Evolutionary conservation across 169 alveolate genomes (phyloP), one percentile per base, ranked within the genome.

Genomic region (Amoebophrya sp.): DNA sequence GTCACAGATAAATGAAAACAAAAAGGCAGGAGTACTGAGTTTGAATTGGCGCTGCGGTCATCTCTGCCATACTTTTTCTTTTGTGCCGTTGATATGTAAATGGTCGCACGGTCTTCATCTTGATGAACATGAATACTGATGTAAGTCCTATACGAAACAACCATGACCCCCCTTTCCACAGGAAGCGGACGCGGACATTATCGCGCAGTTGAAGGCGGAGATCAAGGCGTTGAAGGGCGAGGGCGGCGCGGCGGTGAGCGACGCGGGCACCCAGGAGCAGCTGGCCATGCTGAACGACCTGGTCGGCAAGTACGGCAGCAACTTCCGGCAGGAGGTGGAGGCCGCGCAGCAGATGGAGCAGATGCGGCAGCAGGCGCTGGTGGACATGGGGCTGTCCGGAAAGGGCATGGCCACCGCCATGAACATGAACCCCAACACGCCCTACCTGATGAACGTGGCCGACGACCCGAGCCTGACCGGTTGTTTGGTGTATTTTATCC

Each of bases 391-490:
- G 0, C 10, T 40, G 35, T 41, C 32, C 40, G 77, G 40, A 0
- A 38, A 0, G 40, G 83, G 38, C 66, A 23, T 14, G 39, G 77
- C 77, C 1, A 41, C n/a, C 40, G 91, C 53, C 39, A 66, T 66
- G 40, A 89, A 38, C 77, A 89, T 89, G 40, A 66, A 33, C 47
- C 35, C 32, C 77, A 39, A 89, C 40, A 89, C 53, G 77, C 91
- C 91, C n/a, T 89, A 89, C 40, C 40, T 89, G 77, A 3, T 89
- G 41, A 89, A 89, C 77, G 91, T 89, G 40, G 53, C 91, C 29
- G 53, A 53, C 83, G 91, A 89, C 40, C 91, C 91, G 0, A 14
- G 35, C 18, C 40, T 89, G 40, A 89, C 35, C 40, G 91, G 91
- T 3, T 66, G 83, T 25, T 25, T 66, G 35, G 83, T 66, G 2